phyloP scores from a whole-genome alignment of 345 rosid species.

The Arabis hirsuta region DNA sequence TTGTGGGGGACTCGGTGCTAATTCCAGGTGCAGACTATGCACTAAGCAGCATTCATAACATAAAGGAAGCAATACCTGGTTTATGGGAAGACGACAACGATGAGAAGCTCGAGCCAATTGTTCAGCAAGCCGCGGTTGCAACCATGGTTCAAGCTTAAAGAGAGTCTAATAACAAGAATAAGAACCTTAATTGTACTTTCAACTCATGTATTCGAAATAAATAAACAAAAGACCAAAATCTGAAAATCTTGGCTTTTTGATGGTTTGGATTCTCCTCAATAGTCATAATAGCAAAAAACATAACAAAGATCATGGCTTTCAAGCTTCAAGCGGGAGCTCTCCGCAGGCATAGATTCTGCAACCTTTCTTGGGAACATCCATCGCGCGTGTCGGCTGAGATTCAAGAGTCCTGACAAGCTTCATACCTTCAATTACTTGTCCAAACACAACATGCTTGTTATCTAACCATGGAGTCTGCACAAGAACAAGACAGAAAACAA shows the following conservation, averaged over 20 bases:
- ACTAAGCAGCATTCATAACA: slow-evolving; percentile 79
- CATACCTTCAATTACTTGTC: slow-evolving; percentile 80
- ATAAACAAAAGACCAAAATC: slow-evolving; percentile 3
- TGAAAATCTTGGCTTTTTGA: slow-evolving; percentile 11
- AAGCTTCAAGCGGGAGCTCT: slow-evolving; percentile 72
- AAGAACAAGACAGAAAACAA: background rate
- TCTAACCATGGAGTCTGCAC: slow-evolving; percentile 77
- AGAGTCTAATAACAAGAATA: background rate
- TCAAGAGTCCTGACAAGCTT: slow-evolving; percentile 75
- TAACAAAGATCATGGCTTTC: slow-evolving; percentile 34
- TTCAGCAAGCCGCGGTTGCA: slow-evolving; percentile 59
- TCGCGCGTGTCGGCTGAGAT: slow-evolving; percentile 72
- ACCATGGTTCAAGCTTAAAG: slow-evolving; percentile 66
- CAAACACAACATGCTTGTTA: slow-evolving; percentile 88
- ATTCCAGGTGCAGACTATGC: slow-evolving; percentile 81
- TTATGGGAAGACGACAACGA: slow-evolving; percentile 66
- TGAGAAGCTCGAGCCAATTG: slow-evolving; percentile 63
- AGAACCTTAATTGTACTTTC: slow-evolving; percentile 26
- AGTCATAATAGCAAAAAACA: slow-evolving; percentile 25
- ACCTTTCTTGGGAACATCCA: slow-evolving; percentile 62
- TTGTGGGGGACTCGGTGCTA: slow-evolving; percentile 70
- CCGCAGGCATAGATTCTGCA: slow-evolving; percentile 86
- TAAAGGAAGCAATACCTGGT: slow-evolving; percentile 82
- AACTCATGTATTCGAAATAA: slow-evolving; percentile 27
- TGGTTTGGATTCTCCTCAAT: slow-evolving; percentile 23